Conservation (phyloP, 108 stramenopile species). For the Cylindrotheca closterium region DNA sequence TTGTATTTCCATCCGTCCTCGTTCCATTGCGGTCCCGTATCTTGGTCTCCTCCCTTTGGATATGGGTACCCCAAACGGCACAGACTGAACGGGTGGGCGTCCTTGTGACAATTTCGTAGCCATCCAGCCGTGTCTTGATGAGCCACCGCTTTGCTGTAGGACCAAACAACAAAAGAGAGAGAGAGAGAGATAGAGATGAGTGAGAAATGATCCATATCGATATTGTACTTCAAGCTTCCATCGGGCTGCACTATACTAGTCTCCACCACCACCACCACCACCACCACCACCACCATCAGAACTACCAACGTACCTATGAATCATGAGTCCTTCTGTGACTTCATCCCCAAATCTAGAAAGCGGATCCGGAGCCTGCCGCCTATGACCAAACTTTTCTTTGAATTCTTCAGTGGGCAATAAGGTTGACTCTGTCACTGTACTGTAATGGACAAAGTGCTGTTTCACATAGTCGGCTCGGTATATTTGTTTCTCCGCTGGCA, state of each 20-base stretch:
- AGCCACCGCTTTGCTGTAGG: constrained; percentile 70
- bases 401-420: constrained; percentile 47
- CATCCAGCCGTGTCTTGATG: constrained; percentile 55
- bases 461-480: constrained; percentile 57
- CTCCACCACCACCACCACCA: too few species aligned
- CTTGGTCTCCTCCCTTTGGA: constrained; percentile 42
- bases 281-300: too few species aligned
- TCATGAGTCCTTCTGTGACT: constrained; percentile 43
- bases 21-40: constrained; percentile 8
- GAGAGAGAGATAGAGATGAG: too few species aligned
- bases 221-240: too few species aligned
- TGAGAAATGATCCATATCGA: too few species aligned
- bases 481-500: constrained; percentile 69
- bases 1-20: constrained; percentile 68
- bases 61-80: constrained; percentile 68
- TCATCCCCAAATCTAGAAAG: constrained; percentile 64
- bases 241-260: too few species aligned
- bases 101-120: constrained; percentile 41
- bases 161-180: background rate
- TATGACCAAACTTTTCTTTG: constrained; percentile 29
- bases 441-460: constrained; percentile 86
- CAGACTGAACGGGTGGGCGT: constrained; percentile 10
- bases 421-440: constrained; percentile 69
- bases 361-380: constrained; percentile 48
- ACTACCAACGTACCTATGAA: background rate